Evolutionary conservation across 345 rosid species (phyloP).

Genomic region (Viola odorata): DNA sequence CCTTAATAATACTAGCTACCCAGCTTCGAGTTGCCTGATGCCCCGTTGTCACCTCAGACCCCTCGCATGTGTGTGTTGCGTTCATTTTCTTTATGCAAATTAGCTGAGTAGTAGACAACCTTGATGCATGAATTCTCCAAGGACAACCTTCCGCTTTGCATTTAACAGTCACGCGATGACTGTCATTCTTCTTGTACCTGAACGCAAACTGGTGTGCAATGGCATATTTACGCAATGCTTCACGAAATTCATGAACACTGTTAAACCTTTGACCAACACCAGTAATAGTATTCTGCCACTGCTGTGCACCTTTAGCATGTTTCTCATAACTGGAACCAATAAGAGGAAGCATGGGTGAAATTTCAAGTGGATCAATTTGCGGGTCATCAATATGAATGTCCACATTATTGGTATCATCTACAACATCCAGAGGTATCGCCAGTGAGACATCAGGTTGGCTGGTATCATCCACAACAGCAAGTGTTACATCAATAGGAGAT

Average conservation of each 20-base stretch:
- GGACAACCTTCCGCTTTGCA: constrained; percentile 96
- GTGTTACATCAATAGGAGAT: constrained; percentile 34
- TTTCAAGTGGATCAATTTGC: constrained; percentile 41
- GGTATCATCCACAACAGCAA: constrained; percentile 43
- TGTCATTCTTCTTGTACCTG: constrained; percentile 88
- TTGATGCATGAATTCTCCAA: constrained; percentile 94
- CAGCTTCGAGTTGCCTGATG: constrained; percentile 89
- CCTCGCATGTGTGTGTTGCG: constrained; percentile 81
- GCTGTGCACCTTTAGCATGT: constrained; percentile 67
- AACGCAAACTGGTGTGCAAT: constrained; percentile 94
- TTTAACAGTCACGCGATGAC: constrained; percentile 91
- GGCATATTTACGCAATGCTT: constrained; percentile 72
- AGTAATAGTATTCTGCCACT: constrained; percentile 88
- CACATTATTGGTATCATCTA: constrained; percentile 40
- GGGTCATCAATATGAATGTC: constrained; percentile 31
- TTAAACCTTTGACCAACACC: constrained; percentile 89
- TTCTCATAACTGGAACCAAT: constrained; percentile 43
- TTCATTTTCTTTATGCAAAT: constrained; percentile 91
- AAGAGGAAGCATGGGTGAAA: constrained; percentile 46
- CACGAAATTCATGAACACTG: constrained; percentile 81
- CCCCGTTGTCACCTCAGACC: constrained; percentile 58
- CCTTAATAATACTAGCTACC: constrained; percentile 94
- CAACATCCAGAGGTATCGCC: constrained; percentile 32
- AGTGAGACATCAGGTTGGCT: constrained; percentile 33
- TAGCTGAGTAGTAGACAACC: constrained; percentile 82